Evolutionary conservation across 345 rosid species (phyloP).

Genomic region (Salix caprea): DNA sequence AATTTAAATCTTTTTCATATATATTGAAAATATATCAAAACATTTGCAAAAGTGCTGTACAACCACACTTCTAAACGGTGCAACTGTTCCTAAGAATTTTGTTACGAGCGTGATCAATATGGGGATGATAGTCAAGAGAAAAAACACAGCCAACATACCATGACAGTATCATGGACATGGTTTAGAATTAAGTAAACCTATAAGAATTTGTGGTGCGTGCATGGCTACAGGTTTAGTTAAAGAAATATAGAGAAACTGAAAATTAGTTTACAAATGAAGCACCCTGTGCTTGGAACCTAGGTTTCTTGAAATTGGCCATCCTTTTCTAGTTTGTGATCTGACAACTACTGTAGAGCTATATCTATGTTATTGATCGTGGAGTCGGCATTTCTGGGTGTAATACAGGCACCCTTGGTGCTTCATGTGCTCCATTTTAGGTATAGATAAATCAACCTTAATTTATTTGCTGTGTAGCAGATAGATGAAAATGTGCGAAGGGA

Average conservation of each 20-base stretch:
- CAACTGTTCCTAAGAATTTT: not conserved
- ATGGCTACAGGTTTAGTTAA: not conserved
- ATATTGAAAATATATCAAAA: too few species aligned
- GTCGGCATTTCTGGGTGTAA: not conserved
- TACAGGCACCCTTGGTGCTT: not conserved
- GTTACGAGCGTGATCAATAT: not conserved
- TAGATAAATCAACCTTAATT: not conserved
- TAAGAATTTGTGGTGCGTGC: not conserved
- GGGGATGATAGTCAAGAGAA: not conserved
- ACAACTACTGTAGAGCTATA: not conserved
- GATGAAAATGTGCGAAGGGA: conserved; percentile 92
- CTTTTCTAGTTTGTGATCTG: not conserved
- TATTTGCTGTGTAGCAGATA: conserved; percentile 48
- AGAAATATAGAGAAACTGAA: not conserved
- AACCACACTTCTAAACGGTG: not conserved
- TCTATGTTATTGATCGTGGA: not conserved
- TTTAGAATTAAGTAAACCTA: not conserved
- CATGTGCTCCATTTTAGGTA: not conserved
- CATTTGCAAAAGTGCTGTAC: too few species aligned
- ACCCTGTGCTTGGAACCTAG: not conserved
- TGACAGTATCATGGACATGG: not conserved
- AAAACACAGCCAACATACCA: not conserved
- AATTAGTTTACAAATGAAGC: not conserved
- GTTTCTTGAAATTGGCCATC: not conserved
- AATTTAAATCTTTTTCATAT: too few species aligned